Evolutionary conservation across 352 stramenopile species (phyloP).

Genomic region (Phytophthora foliorum): DNA sequence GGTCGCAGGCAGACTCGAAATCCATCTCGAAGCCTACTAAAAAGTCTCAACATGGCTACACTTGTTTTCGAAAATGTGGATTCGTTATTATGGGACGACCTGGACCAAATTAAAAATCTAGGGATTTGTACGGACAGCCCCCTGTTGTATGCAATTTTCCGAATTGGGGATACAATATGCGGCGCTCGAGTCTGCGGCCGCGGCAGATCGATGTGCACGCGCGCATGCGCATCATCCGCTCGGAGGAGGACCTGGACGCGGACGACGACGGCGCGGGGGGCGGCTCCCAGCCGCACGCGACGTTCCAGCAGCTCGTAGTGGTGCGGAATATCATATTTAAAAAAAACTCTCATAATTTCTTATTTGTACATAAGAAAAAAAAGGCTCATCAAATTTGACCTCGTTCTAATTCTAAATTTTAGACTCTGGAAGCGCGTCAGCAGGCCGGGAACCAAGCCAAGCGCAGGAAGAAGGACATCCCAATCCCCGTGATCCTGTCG

Average conservation of each 20-base stretch:
- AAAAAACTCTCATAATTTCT: too few relatives aligned
- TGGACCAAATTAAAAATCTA: not conserved
- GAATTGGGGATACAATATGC: slow-evolving; percentile 44
- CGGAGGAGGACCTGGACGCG: slow-evolving; percentile 80
- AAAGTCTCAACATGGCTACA: slow-evolving; percentile 25
- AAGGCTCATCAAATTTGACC: slow-evolving; percentile 11
- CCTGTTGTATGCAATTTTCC: slow-evolving; percentile 25
- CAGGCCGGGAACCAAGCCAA: slow-evolving; percentile 45
- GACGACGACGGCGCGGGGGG: slow-evolving; percentile 63
- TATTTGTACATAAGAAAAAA: slow-evolving; percentile 1
- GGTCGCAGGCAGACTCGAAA: slow-evolving; percentile 31
- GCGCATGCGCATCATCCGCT: slow-evolving; percentile 86
- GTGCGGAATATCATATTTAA: slow-evolving; percentile 47
- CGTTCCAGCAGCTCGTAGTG: slow-evolving; percentile 81
- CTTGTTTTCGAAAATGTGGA: not conserved
- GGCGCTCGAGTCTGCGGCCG: slow-evolving; percentile 85
- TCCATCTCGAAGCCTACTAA: slow-evolving; percentile 35
- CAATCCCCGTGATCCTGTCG: slow-evolving; percentile 82
- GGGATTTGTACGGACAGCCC: slow-evolving; percentile 7
- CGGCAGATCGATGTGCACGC: slow-evolving; percentile 91
- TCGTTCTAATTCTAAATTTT: slow-evolving; percentile 16
- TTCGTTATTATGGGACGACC: not conserved
- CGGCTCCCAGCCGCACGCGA: slow-evolving; percentile 47
- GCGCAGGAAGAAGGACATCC: slow-evolving; percentile 90
- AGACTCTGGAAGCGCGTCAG: slow-evolving; percentile 75